Evolutionary conservation across 306 rosid genomes (phyloP).

Genomic region (Cicer pinnatifidum): DNA sequence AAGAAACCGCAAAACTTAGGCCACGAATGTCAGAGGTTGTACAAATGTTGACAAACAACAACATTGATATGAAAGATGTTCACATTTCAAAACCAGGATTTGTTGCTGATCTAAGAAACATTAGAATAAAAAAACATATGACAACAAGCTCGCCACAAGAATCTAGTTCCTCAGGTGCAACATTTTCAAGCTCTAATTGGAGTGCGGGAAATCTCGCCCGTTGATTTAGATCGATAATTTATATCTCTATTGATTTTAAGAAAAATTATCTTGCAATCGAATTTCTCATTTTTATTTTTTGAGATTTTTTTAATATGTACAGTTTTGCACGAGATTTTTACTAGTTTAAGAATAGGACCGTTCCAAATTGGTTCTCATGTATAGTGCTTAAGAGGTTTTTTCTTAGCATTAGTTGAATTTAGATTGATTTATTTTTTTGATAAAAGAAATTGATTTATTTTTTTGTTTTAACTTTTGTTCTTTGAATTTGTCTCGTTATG

Average conservation of each 20-base stretch:
- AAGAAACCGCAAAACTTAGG: constrained; percentile 66
- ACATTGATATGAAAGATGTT: constrained; percentile 43
- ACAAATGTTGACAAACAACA: constrained; percentile 52
- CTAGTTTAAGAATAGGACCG: constrained; percentile 21
- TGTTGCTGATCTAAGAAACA: constrained; percentile 73
- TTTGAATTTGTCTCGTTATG: too few relatives aligned
- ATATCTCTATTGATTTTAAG: not conserved
- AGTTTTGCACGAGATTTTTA: not conserved
- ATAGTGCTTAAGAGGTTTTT: constrained; percentile 11
- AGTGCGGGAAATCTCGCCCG: constrained; percentile 50
- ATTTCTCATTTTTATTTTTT: not conserved
- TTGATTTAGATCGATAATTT: constrained; percentile 23
- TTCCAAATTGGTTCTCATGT: constrained; percentile 23
- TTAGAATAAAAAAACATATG: constrained; percentile 49
- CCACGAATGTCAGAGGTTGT: constrained; percentile 68
- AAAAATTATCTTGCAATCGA: too few relatives aligned
- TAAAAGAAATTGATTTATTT: too few relatives aligned
- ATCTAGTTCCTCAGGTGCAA: constrained; percentile 43
- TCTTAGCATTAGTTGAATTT: constrained; percentile 11
- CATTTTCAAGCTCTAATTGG: constrained; percentile 45
- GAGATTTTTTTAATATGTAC: not conserved
- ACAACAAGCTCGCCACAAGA: constrained; percentile 45
- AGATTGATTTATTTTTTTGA: too few relatives aligned
- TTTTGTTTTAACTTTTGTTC: too few relatives aligned
- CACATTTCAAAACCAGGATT: constrained; percentile 72